Conservation (phyloP, 768 basidiomycete genomes). For the Serendipita sp. region DNA sequence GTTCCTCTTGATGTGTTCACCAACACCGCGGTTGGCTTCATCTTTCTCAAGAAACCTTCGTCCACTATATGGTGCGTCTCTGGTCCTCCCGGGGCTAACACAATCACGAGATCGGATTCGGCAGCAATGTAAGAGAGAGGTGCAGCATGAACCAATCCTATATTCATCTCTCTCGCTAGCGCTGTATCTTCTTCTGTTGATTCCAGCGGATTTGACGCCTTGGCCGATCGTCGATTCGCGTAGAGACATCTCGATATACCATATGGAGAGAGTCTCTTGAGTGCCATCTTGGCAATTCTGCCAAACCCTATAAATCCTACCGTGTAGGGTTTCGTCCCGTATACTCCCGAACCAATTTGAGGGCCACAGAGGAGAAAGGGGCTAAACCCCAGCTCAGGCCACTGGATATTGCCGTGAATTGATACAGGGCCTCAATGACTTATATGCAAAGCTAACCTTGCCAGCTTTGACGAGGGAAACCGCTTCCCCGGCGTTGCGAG, state of each 20-base stretch:
- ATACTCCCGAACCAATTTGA: conserved; percentile 36
- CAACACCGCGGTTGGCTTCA: conserved; percentile 72
- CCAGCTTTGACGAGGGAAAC: conserved; percentile 51
- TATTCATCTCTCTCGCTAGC: conserved; percentile 16
- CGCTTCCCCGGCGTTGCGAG: conserved; percentile 56
- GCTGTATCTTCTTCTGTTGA: conserved; percentile 19
- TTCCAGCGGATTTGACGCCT: conserved; percentile 17
- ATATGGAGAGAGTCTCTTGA: conserved; percentile 66
- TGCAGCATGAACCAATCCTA: conserved; percentile 33
- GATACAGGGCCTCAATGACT: not conserved
- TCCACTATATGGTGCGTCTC: conserved; percentile 58
- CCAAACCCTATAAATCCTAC: conserved; percentile 92
- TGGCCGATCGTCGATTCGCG: conserved; percentile 35
- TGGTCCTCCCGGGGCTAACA: conserved; percentile 61
- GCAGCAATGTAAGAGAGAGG: conserved; percentile 50
- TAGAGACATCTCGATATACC: conserved; percentile 64
- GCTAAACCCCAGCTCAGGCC: conserved; percentile 63
- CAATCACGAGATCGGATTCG: conserved; percentile 70
- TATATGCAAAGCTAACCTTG: conserved; percentile 28
- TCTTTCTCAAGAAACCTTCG: conserved; percentile 51
- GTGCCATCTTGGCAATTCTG: conserved; percentile 74
- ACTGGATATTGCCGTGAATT: conserved; percentile 29
- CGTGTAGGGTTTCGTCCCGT: conserved; percentile 28
- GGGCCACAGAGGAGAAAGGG: conserved; percentile 78
- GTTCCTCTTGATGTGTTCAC: conserved; percentile 79